These are phyloP conservation scores for Yarrowia sp. DNA, from an alignment of 805 yeast genomes.

Conservation along the genomic window DNA sequence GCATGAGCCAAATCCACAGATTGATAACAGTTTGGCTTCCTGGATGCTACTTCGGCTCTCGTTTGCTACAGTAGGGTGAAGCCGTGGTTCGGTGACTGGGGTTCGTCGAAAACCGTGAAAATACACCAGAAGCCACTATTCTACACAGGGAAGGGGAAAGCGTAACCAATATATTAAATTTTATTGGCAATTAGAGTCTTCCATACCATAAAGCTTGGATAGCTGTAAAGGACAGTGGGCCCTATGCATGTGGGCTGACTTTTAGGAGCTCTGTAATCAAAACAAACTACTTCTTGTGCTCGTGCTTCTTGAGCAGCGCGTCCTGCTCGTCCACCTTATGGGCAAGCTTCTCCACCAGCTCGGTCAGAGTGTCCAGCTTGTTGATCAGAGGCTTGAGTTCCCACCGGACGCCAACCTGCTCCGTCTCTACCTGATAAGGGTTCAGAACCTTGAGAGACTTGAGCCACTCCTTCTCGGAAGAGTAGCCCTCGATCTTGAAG, in stretches of 20 bases:
- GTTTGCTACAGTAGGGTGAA: too few species aligned
- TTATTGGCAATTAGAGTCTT: not conserved
- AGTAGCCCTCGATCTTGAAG: slow-evolving; percentile 65
- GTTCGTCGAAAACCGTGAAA: too few species aligned
- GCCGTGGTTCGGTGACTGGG: too few species aligned
- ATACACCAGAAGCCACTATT: not conserved
- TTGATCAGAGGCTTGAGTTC: slow-evolving; percentile 29
- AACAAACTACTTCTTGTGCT: not conserved
- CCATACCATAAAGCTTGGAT: too few species aligned
- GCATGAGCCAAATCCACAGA: too few species aligned
- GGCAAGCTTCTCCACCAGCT: slow-evolving; percentile 27
- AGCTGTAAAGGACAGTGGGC: too few species aligned
- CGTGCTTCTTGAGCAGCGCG: not conserved
- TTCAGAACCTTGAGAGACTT: slow-evolving; percentile 47
- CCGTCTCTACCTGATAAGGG: slow-evolving; percentile 43
- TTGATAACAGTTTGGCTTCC: too few species aligned
- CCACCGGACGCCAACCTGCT: slow-evolving; percentile 31
- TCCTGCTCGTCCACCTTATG: not conserved
- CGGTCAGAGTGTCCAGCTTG: slow-evolving; percentile 31
- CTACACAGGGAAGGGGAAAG: not conserved
- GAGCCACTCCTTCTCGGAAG: slow-evolving; percentile 51
- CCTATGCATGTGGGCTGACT: too few species aligned
- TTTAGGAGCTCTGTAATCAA: too few species aligned
- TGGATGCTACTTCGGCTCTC: too few species aligned
- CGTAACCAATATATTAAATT: not conserved